Evolutionary conservation across 768 basidiomycete genomes (phyloP), one percentile per base, ranked within the genome.

Genomic region (Amyloporia xantha): DNA sequence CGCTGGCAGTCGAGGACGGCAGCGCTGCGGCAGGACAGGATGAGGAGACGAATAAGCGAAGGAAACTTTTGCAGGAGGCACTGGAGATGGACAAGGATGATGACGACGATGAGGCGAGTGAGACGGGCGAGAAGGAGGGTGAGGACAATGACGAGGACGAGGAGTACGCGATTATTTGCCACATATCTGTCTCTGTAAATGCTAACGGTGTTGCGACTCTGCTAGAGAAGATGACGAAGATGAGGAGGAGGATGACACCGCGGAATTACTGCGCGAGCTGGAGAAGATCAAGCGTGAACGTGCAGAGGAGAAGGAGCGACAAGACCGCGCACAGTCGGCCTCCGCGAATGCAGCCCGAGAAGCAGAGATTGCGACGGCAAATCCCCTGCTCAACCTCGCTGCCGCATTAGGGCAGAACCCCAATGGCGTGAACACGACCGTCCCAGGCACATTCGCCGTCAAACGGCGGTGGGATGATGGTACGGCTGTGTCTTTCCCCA

Each of bases 231-330:
- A 33, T 51, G 75, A 77, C 5, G 64, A 69, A 0, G 80, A 82
- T 10, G 78, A 69, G 9, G 71, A 71, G 15, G 93, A 95, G 54
- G 90, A 92, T 58, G 91, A 95, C 47, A 91, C 92, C 0, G 92
- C 92, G 0, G 95, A 96, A 59, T 75, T 99, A 20, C 73, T 99
- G 53, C 83, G 92, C 21, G 96, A 99, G 65, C 75, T 99, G n/a
- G 95, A 96, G 68, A 97, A 95, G 72, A 97, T 98, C 57, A 97
- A 96, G 68, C 84, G 84, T 41, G 94, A 98, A 62, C 78, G 95
- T 9, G 94, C 94, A 10, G 94, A 87, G 59, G 96, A 98, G 68
- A 92, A 92, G 62, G 85, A 77, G 30, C 75, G 88, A 38, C 73
- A 81, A 64, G 95, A 96, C 37, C 74, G 74, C 36, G 91, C 91